phyloP scores from a whole-genome alignment of 495 filamentous ascomycete species.

The Aspergillus taichungensis region DNA sequence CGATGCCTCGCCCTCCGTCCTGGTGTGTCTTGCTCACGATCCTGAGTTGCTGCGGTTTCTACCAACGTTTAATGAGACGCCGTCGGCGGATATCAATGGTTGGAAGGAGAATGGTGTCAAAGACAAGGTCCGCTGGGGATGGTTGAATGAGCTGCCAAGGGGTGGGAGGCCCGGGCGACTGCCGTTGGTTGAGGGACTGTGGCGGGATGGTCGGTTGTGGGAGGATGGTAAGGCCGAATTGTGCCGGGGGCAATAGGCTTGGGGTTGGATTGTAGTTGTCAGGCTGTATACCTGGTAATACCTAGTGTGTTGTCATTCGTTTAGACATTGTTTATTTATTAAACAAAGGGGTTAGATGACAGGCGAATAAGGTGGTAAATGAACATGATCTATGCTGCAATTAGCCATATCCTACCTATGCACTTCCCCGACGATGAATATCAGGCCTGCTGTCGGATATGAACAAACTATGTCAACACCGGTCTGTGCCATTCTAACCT shows the following conservation, averaged over 20 bases:
- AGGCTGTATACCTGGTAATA: too few relatives aligned
- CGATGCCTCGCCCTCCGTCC: conserved; percentile 40
- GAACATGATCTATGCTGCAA: too few relatives aligned
- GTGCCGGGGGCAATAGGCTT: neutral
- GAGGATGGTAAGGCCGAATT: neutral
- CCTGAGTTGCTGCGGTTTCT: conserved; percentile 5
- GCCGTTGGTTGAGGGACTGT: conserved; percentile 13
- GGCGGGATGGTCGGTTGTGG: conserved; percentile 16
- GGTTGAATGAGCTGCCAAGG: conserved; percentile 17
- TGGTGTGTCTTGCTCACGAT: conserved; percentile 47
- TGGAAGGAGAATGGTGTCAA: conserved; percentile 42
- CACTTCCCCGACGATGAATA: too few relatives aligned
- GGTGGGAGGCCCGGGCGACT: conserved; percentile 15
- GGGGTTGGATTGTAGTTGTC: too few relatives aligned
- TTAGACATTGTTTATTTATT: too few relatives aligned
- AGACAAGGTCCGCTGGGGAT: conserved; percentile 14
- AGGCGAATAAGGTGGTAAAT: too few relatives aligned
- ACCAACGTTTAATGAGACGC: conserved; percentile 30
- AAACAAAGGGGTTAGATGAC: too few relatives aligned
- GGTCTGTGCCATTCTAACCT: too few relatives aligned
- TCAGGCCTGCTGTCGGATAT: too few relatives aligned
- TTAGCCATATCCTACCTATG: too few relatives aligned
- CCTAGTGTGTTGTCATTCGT: too few relatives aligned
- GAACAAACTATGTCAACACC: too few relatives aligned
- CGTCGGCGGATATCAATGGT: conserved; percentile 32